These are phyloP conservation scores for Groenewaldozyma auringiensis DNA, from an alignment of 1,139 yeast species.

Conservation along the genomic window DNA sequence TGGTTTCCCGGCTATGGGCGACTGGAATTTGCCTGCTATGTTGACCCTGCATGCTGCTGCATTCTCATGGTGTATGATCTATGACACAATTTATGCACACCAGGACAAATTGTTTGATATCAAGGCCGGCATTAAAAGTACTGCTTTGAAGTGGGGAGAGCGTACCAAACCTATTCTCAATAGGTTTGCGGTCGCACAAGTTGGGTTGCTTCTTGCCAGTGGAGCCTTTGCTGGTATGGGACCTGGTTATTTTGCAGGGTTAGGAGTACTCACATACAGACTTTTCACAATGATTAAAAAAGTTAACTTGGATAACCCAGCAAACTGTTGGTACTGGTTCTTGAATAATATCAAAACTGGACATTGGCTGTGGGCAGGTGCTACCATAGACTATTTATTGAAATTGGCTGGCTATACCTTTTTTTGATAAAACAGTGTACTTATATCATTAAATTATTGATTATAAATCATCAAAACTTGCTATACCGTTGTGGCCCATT, in stretches of 20 bases:
- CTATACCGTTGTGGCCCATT: conserved; percentile 3
- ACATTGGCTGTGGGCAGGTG: conserved; percentile 66
- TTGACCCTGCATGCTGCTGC: conserved; percentile 69
- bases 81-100: conserved; percentile 95
- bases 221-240: conserved; percentile 82
- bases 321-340: conserved; percentile 76
- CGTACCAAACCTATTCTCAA: conserved; percentile 62
- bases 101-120: conserved; percentile 89
- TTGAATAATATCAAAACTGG: conserved; percentile 76
- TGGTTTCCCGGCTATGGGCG: conserved; percentile 95
- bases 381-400: conserved; percentile 62
- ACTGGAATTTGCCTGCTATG: conserved; percentile 64
- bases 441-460: not conserved
- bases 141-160: conserved; percentile 90
- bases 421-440: not conserved
- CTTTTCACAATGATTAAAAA: conserved; percentile 55
- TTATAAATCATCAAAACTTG: conserved; percentile 7
- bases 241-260: conserved; percentile 65
- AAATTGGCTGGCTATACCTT: conserved; percentile 25
- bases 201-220: conserved; percentile 54
- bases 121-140: conserved; percentile 85
- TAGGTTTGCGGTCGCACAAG: conserved; percentile 59
- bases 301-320: conserved; percentile 74
- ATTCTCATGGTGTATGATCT: conserved; percentile 88
- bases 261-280: conserved; percentile 61